Conservation (phyloP, 2,329 filamentous ascomycete genomes). For the Fusarium illudens region DNA sequence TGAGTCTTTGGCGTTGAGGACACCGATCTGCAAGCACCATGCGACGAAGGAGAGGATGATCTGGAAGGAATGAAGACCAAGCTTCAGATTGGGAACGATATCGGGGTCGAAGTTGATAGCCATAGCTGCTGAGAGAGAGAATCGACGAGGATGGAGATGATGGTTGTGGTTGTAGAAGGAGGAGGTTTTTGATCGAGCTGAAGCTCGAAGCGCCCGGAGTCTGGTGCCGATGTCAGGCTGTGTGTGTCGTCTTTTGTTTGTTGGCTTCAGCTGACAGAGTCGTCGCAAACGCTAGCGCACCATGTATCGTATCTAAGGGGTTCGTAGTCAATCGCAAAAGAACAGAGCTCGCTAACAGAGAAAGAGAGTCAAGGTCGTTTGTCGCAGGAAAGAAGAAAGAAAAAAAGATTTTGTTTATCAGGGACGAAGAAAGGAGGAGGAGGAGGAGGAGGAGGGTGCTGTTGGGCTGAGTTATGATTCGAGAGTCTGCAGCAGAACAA, state of each 20-base stretch:
- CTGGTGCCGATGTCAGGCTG: slow-evolving; percentile 3
- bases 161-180: background rate
- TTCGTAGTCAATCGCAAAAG: slow-evolving; percentile 21
- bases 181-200: background rate
- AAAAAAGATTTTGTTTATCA: slow-evolving; percentile 3
- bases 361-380: slow-evolving; percentile 17
- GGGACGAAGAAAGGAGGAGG: slow-evolving; percentile 1
- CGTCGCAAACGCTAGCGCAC: slow-evolving; percentile 28
- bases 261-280: slow-evolving; percentile 25
- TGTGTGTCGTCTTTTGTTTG: slow-evolving; percentile 13
- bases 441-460: slow-evolving; percentile 7
- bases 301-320: slow-evolving; percentile 10
- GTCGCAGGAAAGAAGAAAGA: background rate
- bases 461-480: slow-evolving; percentile 18
- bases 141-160: background rate
- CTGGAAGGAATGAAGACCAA: slow-evolving; percentile 65
- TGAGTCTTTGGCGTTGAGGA: slow-evolving; percentile 61
- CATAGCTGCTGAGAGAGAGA: slow-evolving; percentile 44
- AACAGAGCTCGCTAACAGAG: slow-evolving; percentile 8
- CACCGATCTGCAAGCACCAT: slow-evolving; percentile 67
- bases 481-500: background rate
- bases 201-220: background rate
- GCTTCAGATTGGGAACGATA: slow-evolving; percentile 63
- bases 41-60: slow-evolving; percentile 62
- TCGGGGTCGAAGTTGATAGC: slow-evolving; percentile 64